Evolutionary conservation across 2,329 filamentous ascomycete species (phyloP).

Genomic region (Xylariomycetidae sp.): DNA sequence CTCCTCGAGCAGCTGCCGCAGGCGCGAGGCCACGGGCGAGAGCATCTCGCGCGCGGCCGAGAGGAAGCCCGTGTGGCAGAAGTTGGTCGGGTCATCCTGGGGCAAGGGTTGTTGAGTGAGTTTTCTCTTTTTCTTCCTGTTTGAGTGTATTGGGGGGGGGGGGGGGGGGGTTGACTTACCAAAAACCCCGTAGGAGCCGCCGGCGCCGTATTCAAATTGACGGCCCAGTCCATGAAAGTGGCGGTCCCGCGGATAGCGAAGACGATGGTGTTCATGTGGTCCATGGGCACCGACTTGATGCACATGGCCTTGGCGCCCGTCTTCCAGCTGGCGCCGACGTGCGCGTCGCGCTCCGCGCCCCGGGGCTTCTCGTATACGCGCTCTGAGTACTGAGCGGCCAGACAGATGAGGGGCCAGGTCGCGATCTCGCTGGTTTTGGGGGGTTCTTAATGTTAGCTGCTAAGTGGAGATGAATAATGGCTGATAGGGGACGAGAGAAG

Average conservation of each 20-base stretch:
- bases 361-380: constrained; percentile 65
- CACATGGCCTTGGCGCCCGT: constrained; percentile 81
- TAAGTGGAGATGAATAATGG: neutral
- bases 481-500: too few species aligned
- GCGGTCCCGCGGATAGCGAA: constrained; percentile 80
- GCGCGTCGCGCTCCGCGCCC: constrained; percentile 60
- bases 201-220: constrained; percentile 71
- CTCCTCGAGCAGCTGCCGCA: constrained; percentile 67
- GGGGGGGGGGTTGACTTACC: constrained; percentile 23
- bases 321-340: constrained; percentile 66
- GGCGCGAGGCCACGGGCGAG: constrained; percentile 62
- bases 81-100: constrained; percentile 67
- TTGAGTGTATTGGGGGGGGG: too few species aligned
- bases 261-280: constrained; percentile 73
- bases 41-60: constrained; percentile 73
- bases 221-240: constrained; percentile 79
- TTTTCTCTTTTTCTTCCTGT: constrained; percentile 4
- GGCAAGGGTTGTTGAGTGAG: constrained; percentile 2
- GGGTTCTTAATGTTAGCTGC: too few species aligned
- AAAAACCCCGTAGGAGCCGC: constrained; percentile 64
- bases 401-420: constrained; percentile 71
- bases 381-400: constrained; percentile 74
- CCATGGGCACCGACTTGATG: constrained; percentile 74
- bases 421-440: constrained; percentile 57
- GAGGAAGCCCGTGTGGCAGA: constrained; percentile 78